Evolutionary conservation across 2,329 filamentous ascomycete species (phyloP).

Genomic region (Epicoccum nigrum): DNA sequence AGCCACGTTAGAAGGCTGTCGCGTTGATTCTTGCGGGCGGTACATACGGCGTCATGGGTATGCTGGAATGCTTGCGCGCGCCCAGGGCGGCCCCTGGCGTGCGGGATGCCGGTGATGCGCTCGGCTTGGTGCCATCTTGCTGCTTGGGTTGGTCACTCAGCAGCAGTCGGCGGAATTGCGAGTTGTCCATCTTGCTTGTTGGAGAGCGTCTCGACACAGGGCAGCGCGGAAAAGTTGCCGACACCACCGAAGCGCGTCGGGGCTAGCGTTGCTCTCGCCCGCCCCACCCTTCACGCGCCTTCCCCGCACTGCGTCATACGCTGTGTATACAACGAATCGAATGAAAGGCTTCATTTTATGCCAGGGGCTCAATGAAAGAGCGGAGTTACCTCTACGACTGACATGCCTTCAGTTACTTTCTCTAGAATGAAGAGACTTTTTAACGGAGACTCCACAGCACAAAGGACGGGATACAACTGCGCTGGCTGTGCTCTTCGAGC

Average conservation of each 20-base stretch:
- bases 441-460: too few relatives aligned
- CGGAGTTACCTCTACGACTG: too few relatives aligned
- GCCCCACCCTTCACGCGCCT: neutral
- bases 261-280: slow-evolving; percentile 2
- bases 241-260: slow-evolving; percentile 1
- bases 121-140: slow-evolving; percentile 37
- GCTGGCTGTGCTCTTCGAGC: too few relatives aligned
- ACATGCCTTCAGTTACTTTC: too few relatives aligned
- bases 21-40: neutral
- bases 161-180: slow-evolving; percentile 86
- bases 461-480: too few relatives aligned
- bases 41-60: slow-evolving; percentile 91
- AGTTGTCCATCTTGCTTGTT: slow-evolving; percentile 80
- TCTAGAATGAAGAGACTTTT: too few relatives aligned
- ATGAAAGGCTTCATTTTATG: too few relatives aligned
- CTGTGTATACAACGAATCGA: too few relatives aligned
- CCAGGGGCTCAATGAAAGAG: too few relatives aligned
- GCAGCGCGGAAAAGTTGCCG: slow-evolving; percentile 6
- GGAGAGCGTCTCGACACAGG: neutral
- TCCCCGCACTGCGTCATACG: slow-evolving; percentile 15
- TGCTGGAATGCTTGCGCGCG: slow-evolving; percentile 77
- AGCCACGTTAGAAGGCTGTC: slow-evolving; percentile 10
- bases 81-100: slow-evolving; percentile 64
- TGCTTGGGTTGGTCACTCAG: slow-evolving; percentile 55
- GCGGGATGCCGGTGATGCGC: slow-evolving; percentile 32